Base-by-base conservation (phyloP, 164 flowering plant genomes). In the Aristolochia fimbriata region DNA sequence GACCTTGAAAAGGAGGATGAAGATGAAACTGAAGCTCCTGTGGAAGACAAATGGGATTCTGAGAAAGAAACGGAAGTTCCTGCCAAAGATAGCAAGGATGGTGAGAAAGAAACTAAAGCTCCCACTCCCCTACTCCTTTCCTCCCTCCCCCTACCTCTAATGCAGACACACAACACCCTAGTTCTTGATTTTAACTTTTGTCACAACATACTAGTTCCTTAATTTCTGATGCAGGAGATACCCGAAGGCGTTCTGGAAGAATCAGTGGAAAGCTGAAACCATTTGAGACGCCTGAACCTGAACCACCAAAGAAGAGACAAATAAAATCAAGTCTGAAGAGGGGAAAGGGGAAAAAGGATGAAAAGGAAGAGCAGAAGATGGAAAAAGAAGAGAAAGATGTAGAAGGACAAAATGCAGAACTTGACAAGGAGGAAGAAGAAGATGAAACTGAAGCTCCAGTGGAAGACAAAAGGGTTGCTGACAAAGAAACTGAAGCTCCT, bases 241-340 rank as follows among this genome's bases (percentile, higher is more conserved):
- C 84, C 14, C 87, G 84, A 22, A 69, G 87, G 60, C 76, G 87
- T 41, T 82, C 87, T 67, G 65, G 76, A 9, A 71, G 84, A 63
- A 66, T 82, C 15, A 78, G 71, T 66, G 76, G 64, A 60, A 80
- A 78, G 60, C 41, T 73, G 24, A 82, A 80, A 70, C 68, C 76
- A 21, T 62, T 69, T 6, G 78, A 69, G 57, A 24, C 71, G n/a
- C 80, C 82, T 7, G 77, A 70, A 54, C 62, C 52, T 48, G 77
- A 70, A 57, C 64, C 78, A 0, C 70, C 75, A 3, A 76, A 65
- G 65, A 81, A 81, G 60, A 72, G 62, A 51, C 72, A 48, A 57
- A 75, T 63, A 57, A 74, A 65, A 65, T 68, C 77, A 16, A 69
- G 69, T 31, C 59, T 64, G 66, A 66, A 73, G 56, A 70, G 51